A percentile compares a stretch with the other conserved stretches of the same genome.
Evolutionary conservation across 345 rosid genomes (phyloP).

Genomic region (Excoecaria cochinchinensis): DNA sequence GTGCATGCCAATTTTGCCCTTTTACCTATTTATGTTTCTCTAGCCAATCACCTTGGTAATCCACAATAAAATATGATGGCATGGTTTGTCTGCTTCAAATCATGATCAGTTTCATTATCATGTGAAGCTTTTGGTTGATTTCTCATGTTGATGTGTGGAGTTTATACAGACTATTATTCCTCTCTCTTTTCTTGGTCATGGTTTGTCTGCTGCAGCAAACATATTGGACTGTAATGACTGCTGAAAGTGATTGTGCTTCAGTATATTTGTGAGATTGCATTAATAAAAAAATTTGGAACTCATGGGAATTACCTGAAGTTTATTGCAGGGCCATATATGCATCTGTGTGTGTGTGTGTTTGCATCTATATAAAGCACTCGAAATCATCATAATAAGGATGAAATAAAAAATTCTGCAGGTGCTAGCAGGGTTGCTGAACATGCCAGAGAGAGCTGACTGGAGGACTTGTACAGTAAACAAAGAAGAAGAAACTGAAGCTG

Average conservation of each 20-base stretch:
- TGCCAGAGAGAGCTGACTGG: slow-evolving; percentile 87
- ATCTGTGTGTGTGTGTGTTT: not conserved
- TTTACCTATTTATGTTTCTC: not conserved
- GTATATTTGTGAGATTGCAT: not conserved
- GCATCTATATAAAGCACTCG: not conserved
- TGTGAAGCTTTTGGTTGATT: not conserved
- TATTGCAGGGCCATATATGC: not conserved
- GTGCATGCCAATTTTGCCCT: not conserved
- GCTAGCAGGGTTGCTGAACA: slow-evolving; percentile 77
- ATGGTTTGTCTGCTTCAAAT: not conserved
- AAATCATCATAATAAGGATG: not conserved
- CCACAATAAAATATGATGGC: not conserved
- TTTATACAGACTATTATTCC: not conserved
- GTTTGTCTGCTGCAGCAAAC: too few species aligned
- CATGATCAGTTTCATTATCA: not conserved
- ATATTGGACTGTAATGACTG: not conserved
- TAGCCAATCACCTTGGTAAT: not conserved
- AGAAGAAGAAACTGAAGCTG: slow-evolving; percentile 67
- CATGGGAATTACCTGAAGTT: not conserved
- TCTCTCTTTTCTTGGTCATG: not conserved
- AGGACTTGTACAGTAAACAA: slow-evolving; percentile 62
- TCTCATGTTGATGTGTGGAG: not conserved
- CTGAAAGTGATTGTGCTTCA: not conserved
- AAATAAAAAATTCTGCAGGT: slow-evolving; percentile 51
- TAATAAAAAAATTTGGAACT: not conserved